A percentile compares a stretch with the other conserved stretches of the same genome.
These are phyloP conservation scores for Thermochaetoides thermophila DNA, from an alignment of 495 filamentous ascomycete species.

Conservation along the genomic window DNA sequence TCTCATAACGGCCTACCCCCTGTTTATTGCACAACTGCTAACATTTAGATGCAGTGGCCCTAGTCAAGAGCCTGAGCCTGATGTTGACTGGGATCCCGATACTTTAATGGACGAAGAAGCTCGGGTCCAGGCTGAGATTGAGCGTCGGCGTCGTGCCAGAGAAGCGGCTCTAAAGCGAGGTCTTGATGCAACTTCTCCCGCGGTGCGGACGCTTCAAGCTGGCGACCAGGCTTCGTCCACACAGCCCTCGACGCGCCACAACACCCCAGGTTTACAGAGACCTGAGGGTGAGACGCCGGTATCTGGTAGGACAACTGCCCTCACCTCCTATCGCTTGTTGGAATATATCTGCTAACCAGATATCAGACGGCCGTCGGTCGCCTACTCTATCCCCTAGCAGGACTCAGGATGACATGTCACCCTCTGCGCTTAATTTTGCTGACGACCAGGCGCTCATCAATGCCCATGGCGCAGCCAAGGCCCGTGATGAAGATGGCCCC, in stretches of 20 bases:
- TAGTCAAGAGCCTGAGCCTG: conserved; percentile 13
- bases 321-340: too few species aligned
- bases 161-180: conserved; percentile 74
- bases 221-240: conserved; percentile 41
- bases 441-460: conserved; percentile 53
- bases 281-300: conserved; percentile 26
- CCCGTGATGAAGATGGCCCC: conserved; percentile 50
- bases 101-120: conserved; percentile 53
- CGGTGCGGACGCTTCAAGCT: conserved; percentile 63
- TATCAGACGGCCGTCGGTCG: conserved; percentile 12
- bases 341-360: conserved; percentile 2
- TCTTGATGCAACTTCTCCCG: conserved; percentile 55
- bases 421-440: conserved; percentile 29
- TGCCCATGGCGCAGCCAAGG: conserved; percentile 32
- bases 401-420: conserved; percentile 27
- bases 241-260: conserved; percentile 33
- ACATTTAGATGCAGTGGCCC: conserved; percentile 3
- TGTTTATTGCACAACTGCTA: background rate
- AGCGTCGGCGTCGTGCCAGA: conserved; percentile 72
- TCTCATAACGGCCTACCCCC: too few species aligned
- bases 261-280: conserved; percentile 20
- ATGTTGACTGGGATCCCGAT: conserved; percentile 29
- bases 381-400: conserved; percentile 23
- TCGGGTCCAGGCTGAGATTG: conserved; percentile 45
- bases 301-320: conserved; percentile 29